A percentile compares a stretch with the other conserved stretches of the same genome.
Conservation (phyloP, 768 basidiomycete genomes). For the Crepidotus variabilis region DNA sequence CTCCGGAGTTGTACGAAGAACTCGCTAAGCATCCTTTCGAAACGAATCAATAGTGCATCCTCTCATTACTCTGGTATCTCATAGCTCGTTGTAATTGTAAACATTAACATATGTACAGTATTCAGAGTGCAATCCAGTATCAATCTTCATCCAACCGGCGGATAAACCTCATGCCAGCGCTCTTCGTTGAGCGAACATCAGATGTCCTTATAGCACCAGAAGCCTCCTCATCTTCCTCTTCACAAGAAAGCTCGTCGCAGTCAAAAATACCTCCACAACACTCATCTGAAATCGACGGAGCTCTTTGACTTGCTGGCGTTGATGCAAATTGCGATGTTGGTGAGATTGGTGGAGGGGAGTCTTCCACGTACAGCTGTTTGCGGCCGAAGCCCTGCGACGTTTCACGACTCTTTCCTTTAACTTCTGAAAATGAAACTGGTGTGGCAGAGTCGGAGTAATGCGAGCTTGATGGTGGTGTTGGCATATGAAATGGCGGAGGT, state of each 20-base stretch:
- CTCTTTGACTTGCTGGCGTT: constrained; percentile 5
- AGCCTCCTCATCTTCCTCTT: constrained; percentile 24
- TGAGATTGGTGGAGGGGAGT: constrained; percentile 15
- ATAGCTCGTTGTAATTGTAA: neutral
- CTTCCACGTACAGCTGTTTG: constrained; percentile 30
- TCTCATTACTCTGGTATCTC: constrained; percentile 2
- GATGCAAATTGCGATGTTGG: constrained; percentile 5
- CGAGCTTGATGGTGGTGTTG: neutral
- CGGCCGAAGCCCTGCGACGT: constrained; percentile 11
- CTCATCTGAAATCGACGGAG: constrained; percentile 23
- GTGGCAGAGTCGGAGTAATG: neutral
- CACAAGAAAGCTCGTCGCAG: constrained; percentile 36
- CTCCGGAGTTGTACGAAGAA: constrained; percentile 82
- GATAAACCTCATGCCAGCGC: neutral
- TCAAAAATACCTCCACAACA: constrained; percentile 52
- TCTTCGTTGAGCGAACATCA: constrained; percentile 22
- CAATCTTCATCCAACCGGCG: too few relatives aligned
- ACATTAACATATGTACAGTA: constrained; percentile 3
- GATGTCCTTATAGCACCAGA: constrained; percentile 18
- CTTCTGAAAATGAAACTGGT: neutral
- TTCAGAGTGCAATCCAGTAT: neutral
- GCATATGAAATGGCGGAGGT: neutral
- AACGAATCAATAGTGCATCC: constrained; percentile 23
- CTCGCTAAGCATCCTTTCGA: constrained; percentile 87
- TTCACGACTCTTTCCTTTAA: neutral